Evolutionary conservation across 2,329 filamentous ascomycete genomes (phyloP), one percentile per base, ranked within the genome.

Genomic region (Beauveria rudraprayagi): DNA sequence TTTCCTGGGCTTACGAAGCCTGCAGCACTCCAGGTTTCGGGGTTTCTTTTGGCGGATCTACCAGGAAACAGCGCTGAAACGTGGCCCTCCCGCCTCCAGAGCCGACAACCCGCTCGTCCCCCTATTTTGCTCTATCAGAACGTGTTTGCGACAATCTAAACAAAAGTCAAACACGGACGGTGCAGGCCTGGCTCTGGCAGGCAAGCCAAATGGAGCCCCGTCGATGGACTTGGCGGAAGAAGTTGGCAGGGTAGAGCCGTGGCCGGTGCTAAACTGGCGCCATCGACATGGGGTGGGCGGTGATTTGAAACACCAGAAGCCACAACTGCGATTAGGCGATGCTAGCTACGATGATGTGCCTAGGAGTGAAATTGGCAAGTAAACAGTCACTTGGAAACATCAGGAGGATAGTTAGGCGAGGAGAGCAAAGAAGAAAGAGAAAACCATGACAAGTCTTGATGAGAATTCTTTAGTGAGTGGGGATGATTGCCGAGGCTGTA

Each of bases 261-360:
- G 52, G 11, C 34, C 11, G 11, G 34, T 37, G 34, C 34, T 37
- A 58, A 50, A 43, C 56, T 59, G 56, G 56, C 56, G 56, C 46
- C 46, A 59, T 59, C n/a, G 47, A 48, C 56, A 59, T 43, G 56
- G 56, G 46, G 30, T 59, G 10, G n/a, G 56, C n/a, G 56, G 56
- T 51, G 47, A 59, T 59, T 30, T 59, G 56, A 59, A 59, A 59
- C 56, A 59, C 22, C 34, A 59, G 8, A 16, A 57, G 55, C 55
- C 16, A 24, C n/a, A 37, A 24, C n/a, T 40, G 43, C 55, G 55
- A 57, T 57, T 57, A 57, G 28, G 55, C 41, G 55, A 40, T 50
- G 55, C 46, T 57, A 57, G 55, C 47, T 30, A 34, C 56, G 37
- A 59, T 59, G 56, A 59, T 59, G 56, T 59, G 56, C 47, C 17